A percentile compares a stretch with the other conserved stretches of the same genome.
These are phyloP conservation scores for Aspergillus diversus DNA, from an alignment of 495 filamentous ascomycete genomes.

Conservation along the genomic window DNA sequence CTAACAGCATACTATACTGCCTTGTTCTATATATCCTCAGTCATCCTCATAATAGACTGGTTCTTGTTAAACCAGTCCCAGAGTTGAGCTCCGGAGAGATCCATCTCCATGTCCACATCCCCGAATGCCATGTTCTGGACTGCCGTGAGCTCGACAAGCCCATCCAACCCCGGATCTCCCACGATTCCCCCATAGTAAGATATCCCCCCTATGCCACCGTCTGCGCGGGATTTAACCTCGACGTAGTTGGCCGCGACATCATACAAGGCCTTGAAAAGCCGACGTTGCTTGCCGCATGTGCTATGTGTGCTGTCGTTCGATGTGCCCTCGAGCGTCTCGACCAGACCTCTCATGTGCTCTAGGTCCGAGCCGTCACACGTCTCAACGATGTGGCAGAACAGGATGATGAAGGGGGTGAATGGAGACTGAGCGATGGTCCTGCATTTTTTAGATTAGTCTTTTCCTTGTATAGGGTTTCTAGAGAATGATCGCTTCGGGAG, in stretches of 20 bases:
- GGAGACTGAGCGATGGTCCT: slow-evolving; percentile 23
- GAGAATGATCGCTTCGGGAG: no score
- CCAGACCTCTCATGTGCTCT: slow-evolving; percentile 13
- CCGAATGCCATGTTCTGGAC: slow-evolving; percentile 7
- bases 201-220: slow-evolving; percentile 2
- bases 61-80: slow-evolving; percentile 26
- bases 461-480: no score
- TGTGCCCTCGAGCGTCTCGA: slow-evolving; percentile 20
- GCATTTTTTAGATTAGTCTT: no score
- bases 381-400: slow-evolving; percentile 30
- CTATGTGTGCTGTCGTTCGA: background rate
- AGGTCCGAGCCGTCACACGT: slow-evolving; percentile 21
- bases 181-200: background rate
- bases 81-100: slow-evolving; percentile 21
- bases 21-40: no score
- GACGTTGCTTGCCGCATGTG: slow-evolving; percentile 12
- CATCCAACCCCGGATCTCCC: slow-evolving; percentile 3
- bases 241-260: slow-evolving; percentile 22
- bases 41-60: slow-evolving; percentile 18
- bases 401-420: slow-evolving; percentile 27
- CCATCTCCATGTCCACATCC: slow-evolving; percentile 20
- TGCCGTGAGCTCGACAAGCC: slow-evolving; percentile 7
- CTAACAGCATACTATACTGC: no score
- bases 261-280: slow-evolving; percentile 23
- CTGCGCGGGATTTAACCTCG: slow-evolving; percentile 17